Base-by-base conservation (phyloP, 1,284 basidiomycete species). In the Stygiomarasmius scandens region DNA sequence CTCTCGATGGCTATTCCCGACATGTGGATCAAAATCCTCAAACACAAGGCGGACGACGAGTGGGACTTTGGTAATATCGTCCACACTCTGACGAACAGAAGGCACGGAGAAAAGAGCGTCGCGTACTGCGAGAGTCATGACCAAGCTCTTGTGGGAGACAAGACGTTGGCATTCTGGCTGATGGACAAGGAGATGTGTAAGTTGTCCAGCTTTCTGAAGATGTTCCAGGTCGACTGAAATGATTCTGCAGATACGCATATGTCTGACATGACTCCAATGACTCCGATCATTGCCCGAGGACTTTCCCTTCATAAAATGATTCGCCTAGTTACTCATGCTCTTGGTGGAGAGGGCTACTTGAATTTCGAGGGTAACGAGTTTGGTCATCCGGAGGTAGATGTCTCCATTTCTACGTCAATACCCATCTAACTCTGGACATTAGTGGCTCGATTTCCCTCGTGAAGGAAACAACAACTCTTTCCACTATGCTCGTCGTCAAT, bases 171-270 rank as follows among this genome's bases (percentile, higher is more conserved):
- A 1, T 99, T 99, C 76, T 99, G 96, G 96, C 75, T 99, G 55
- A 99, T 99, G 96, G 96, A 99, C 76, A 96, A 97, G 77, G 96
- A 98, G 73, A 99, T 99, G 96, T 96, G 92, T 94, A 78, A 62
- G 82, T 78, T 32, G 24, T 52, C 74, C 72, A 41, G 20, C 55
- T 3, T 32, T 32, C 29, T 6, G 14, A 16, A 41, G 60, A 4
- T 20, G 45, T 20, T 16, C 23, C n/a, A 50, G 53, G 45, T 46
- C 49, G 23, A 45, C 22, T 53, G 43, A 60, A 16, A 61, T 68
- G 67, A 75, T 74, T 70, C 52, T 51, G 41, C 64, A 90, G 94
- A 98, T 74, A 96, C 95, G 10, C 83, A 95, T 76, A 99, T 99
- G 96, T 97, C 94, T 23, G 92, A 96, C 70, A 57, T 98, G 52